phyloP scores from a whole-genome alignment of 2,329 filamentous ascomycete genomes.

The Pezizomycotina sp. region DNA sequence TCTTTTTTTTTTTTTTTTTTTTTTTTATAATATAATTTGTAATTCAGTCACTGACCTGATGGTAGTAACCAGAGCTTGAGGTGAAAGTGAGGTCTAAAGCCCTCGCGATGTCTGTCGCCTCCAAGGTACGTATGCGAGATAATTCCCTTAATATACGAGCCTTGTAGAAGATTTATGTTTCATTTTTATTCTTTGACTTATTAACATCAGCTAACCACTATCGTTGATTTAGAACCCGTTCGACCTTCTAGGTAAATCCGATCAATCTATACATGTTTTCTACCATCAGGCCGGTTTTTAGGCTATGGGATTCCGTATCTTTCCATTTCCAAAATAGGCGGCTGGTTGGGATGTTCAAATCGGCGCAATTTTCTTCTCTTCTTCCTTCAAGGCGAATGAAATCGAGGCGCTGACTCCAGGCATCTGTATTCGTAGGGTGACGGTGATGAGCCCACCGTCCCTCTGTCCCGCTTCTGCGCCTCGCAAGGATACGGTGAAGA shows the following conservation, averaged over 20 bases:
- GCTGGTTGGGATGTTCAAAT: slow-evolving; percentile 4
- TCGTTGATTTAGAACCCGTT: slow-evolving; percentile 67
- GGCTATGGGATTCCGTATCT: slow-evolving; percentile 20
- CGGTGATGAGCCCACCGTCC: too few relatives aligned
- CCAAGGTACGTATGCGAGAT: slow-evolving; percentile 30
- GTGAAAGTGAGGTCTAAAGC: too few relatives aligned
- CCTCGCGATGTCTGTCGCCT: slow-evolving; percentile 28
- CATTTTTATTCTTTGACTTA: too few relatives aligned
- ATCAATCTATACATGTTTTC: slow-evolving; percentile 22
- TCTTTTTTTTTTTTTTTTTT: too few relatives aligned
- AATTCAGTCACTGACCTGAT: too few relatives aligned
- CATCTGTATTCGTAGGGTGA: slow-evolving; percentile 49
- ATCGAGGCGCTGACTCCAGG: slow-evolving; percentile 25
- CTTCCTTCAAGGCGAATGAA: slow-evolving; percentile 21
- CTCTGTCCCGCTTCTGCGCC: slow-evolving; percentile 37
- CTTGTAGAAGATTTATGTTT: too few relatives aligned
- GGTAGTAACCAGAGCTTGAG: too few relatives aligned
- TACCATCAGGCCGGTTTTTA: slow-evolving; percentile 17
- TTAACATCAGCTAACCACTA: too few relatives aligned
- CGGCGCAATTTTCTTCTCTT: neutral
- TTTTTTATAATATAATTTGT: too few relatives aligned
- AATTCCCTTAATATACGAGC: too few relatives aligned
- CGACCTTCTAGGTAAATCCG: slow-evolving; percentile 77
- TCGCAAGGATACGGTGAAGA: slow-evolving; percentile 80
- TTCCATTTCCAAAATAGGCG: slow-evolving; percentile 24